Base-by-base conservation (phyloP, 2,329 filamentous ascomycete species). In the Arthrobotrys entomopaga region DNA sequence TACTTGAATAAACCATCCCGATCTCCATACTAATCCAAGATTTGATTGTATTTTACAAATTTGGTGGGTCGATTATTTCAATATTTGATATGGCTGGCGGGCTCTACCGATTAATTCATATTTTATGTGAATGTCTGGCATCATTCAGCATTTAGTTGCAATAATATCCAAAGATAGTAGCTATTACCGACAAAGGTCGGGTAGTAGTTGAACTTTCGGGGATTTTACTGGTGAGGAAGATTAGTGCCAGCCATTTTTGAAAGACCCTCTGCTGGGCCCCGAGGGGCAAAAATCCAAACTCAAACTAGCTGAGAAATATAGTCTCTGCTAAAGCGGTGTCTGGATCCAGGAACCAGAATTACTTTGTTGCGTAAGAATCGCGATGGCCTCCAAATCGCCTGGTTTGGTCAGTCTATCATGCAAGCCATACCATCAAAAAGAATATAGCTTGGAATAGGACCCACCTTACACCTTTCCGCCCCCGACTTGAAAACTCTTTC, bases 141-240 rank as follows among this genome's bases (percentile, higher is more conserved):
- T 48, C 46, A n/a, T 22, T 65, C n/a, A 48, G 8, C 29, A 65
- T 13, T 22, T 49, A 66, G 49, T 50, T 7, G 3, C 54, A 42
- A 26, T n/a, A 43, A 10, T 20, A 15, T 15, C 69, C 54, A n/a
- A 66, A 73, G 48, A 22, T 29, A 61, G 69, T 57, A 73, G 61
- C 19, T 63, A 29, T 26, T 73, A 56, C 20, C 69, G 69, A 60
- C 20, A 48, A 53, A 40, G 43, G 40, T 26, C 10, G 38, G 24
- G 24, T 50, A 40, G 49, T 46, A n/a, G 19, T n/a, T 19, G 16
- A 46, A 20, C 38, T 43, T 46, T 46, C 19, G 16, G 53, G 38
- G 54, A 59, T 34, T 52, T 58, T n/a, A 50, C 48, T 53, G 29
- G 6, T 58, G 43, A 13, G 54, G 42, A 46, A 50, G 38, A 53